Evolutionary conservation across 306 rosid species (phyloP).

Genomic region (Crotalaria pallida): DNA sequence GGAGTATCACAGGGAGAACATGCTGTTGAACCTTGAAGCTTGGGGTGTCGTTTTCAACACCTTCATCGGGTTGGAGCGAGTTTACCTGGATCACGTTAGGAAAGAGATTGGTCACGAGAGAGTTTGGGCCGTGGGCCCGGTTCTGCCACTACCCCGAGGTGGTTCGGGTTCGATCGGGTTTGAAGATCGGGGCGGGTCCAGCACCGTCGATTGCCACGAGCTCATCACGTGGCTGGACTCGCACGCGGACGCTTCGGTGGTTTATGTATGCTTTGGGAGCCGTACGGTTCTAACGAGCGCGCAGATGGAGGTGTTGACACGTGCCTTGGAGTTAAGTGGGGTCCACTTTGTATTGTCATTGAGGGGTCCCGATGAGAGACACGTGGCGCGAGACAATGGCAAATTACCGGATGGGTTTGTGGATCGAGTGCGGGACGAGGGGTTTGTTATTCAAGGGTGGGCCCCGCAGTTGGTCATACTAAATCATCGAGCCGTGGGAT

Average conservation of each 20-base stretch:
- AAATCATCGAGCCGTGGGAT: conserved; percentile 39
- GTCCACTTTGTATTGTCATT: conserved; percentile 21
- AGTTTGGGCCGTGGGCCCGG: conserved; percentile 49
- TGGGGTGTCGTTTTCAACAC: conserved; percentile 46
- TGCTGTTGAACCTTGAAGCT: neutral
- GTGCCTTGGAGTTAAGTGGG: conserved; percentile 30
- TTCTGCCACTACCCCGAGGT: neutral
- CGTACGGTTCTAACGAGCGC: conserved; percentile 13
- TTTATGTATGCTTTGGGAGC: conserved; percentile 51
- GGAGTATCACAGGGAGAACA: neutral
- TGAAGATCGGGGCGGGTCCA: conserved; percentile 28
- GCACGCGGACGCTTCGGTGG: conserved; percentile 1
- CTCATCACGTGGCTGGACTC: conserved; percentile 36
- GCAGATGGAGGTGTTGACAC: conserved; percentile 31
- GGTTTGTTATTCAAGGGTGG: conserved; percentile 40
- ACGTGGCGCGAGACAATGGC: conserved; percentile 1
- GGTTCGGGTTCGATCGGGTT: neutral
- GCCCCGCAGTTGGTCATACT: conserved; percentile 41
- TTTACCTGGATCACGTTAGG: conserved; percentile 25
- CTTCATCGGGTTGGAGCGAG: conserved; percentile 29
- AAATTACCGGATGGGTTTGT: neutral
- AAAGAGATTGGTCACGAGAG: conserved; percentile 25
- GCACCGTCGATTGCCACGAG: conserved; percentile 3
- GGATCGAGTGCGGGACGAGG: conserved; percentile 22
- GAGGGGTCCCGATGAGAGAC: too few relatives aligned